Conservation (phyloP, 2,329 filamentous ascomycete species). For the Claviceps quebecensis region DNA sequence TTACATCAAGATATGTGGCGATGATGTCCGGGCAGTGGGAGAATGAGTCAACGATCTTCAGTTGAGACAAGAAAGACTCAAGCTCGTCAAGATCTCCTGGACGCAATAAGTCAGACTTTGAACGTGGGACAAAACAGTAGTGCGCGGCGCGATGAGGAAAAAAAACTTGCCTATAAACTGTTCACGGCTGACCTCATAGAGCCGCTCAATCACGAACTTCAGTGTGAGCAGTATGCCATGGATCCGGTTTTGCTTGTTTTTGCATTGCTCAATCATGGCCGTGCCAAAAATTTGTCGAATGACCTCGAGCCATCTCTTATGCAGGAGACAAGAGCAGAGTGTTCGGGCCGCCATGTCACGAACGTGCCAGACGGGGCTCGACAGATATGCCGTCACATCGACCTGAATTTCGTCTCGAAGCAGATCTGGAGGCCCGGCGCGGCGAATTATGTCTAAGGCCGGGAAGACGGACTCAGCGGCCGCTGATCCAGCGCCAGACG, state of each 20-base stretch:
- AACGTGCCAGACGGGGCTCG: conserved; percentile 64
- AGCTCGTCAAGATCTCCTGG: conserved; percentile 19
- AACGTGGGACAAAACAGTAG: neutral
- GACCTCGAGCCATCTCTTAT: conserved; percentile 31
- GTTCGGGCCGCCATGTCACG: conserved; percentile 68
- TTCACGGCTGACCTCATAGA: conserved; percentile 31
- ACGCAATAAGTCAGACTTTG: conserved; percentile 1
- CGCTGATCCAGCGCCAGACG: conserved; percentile 19
- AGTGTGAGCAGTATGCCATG: conserved; percentile 45
- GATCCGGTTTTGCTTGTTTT: conserved; percentile 32
- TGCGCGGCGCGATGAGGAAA: too few species aligned
- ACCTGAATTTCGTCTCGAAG: conserved; percentile 39
- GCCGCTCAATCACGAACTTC: conserved; percentile 42
- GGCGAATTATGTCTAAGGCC: conserved; percentile 65
- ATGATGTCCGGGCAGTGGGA: conserved; percentile 26
- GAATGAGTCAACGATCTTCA: conserved; percentile 12
- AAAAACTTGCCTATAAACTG: conserved; percentile 26
- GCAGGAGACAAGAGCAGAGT: conserved; percentile 47
- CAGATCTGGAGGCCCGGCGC: conserved; percentile 50
- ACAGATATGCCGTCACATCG: conserved; percentile 48
- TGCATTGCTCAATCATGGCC: conserved; percentile 12
- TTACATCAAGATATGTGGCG: conserved; percentile 31
- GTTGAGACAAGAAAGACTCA: conserved; percentile 15
- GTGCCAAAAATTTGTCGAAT: conserved; percentile 24
- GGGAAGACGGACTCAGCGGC: conserved; percentile 59